Conservation (phyloP, 2,329 filamentous ascomycete species). For the Graphiopsis chlorocephala region DNA sequence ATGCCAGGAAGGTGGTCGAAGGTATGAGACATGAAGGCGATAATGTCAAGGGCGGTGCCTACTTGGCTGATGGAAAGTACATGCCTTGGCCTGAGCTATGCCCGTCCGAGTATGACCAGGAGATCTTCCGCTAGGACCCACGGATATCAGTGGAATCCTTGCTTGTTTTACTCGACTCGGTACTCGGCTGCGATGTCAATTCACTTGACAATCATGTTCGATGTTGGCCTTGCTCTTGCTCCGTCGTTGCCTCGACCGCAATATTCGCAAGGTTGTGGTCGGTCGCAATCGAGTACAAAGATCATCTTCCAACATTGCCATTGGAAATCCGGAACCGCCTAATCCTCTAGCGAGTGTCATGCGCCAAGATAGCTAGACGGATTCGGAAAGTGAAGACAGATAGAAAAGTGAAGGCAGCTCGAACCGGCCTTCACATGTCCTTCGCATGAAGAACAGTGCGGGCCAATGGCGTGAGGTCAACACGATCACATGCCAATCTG, state of each 20-base stretch:
- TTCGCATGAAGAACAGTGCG: not conserved
- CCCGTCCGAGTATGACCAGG: slow-evolving; percentile 21
- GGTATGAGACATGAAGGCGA: slow-evolving; percentile 5
- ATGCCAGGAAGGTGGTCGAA: slow-evolving; percentile 19
- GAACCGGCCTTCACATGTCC: not conserved
- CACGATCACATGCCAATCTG: slow-evolving; percentile 4
- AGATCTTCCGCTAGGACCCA: slow-evolving; percentile 17
- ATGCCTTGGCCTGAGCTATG: slow-evolving; percentile 22
- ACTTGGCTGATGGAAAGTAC: slow-evolving; percentile 4
- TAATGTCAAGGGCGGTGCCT: slow-evolving; percentile 6
- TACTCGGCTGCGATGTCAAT: too few relatives aligned
- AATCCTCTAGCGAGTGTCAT: not conserved
- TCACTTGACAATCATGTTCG: too few relatives aligned
- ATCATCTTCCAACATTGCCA: too few relatives aligned
- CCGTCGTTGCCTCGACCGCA: not conserved
- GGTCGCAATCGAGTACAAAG: too few relatives aligned
- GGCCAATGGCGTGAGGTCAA: not conserved
- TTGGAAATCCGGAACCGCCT: too few relatives aligned
- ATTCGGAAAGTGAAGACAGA: not conserved
- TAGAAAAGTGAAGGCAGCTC: not conserved
- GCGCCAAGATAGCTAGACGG: not conserved
- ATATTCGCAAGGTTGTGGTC: not conserved
- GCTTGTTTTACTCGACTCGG: not conserved
- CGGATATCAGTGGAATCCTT: not conserved
- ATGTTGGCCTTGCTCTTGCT: not conserved